Base-by-base conservation (phyloP, 805 yeast genomes). In the Cyberlindnera amylophila region DNA sequence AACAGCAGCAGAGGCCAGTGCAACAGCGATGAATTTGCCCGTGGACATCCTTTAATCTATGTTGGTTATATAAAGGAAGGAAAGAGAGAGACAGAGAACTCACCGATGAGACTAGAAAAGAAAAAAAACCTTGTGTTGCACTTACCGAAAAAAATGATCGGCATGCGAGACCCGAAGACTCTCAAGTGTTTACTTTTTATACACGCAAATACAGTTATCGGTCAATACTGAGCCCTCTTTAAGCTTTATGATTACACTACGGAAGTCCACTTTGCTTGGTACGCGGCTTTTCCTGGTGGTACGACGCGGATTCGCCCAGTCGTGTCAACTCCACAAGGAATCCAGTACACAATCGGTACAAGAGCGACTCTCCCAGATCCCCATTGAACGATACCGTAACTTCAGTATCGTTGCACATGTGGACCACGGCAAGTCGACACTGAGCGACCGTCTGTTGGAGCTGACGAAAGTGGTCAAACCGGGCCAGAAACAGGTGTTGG, bases 391-490 rank as follows among this genome's bases (percentile, higher is more conserved):
- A 50, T 90, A 83, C 62, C 65, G 98, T 47, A 90, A 89, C 63
- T 91, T 93, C 63, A 86, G 95, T 46, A 90, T 91, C 45, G 97
- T 89, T 26, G 98, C 98, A 2, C 99, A 91, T 69, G 91, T 91
- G 17, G 97, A 90, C 60, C 95, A 85, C 62, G 82, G 83, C 1
- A 87, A 87, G 59, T 84, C 96, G 2, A 91, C 99, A 0, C 64
- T 91, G 16, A 84, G 96, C 49, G 99, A 91, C 59, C 69, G 98
- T 38, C 67, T 91, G 24, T 66, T 91, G 21, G 97, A 93, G 56
- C 62, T 87, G 34, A 93, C 98, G 0, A 91, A 93, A 0, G 97
- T 91, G 1, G 86, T 91, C 21, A 75, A 83, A 42, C 77, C 86
- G 0, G 88, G 89, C 2, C 86, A 85, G 57, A 81, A 80, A 51